Percentiles rank a stretch among this genome's conserved stretches.
Conservation (phyloP, 2,329 filamentous ascomycete species). For the Apiospora arundinis region DNA sequence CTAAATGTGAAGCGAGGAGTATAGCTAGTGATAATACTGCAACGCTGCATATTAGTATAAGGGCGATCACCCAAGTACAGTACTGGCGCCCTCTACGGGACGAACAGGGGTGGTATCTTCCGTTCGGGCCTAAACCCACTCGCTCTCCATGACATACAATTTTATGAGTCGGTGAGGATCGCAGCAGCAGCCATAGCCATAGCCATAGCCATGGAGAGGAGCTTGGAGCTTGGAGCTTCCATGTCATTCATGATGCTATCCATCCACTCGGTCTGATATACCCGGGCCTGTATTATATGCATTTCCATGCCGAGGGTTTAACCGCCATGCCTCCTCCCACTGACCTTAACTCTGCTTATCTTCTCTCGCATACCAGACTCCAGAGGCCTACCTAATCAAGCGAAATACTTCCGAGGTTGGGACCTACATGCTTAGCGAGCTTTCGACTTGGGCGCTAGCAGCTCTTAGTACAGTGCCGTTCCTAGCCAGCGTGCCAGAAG, state of each 20-base stretch:
- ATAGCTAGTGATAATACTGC: neutral
- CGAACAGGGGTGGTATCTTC: constrained; percentile 21
- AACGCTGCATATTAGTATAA: neutral
- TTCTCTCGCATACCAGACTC: neutral
- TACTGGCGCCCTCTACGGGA: neutral
- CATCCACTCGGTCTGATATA: neutral
- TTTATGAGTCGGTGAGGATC: constrained; percentile 21
- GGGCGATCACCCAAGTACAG: constrained; percentile 8
- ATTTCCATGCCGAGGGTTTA: no score
- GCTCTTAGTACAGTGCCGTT: neutral
- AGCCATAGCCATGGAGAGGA: no score
- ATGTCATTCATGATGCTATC: neutral
- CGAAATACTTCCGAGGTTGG: neutral
- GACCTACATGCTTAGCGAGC: constrained; percentile 2
- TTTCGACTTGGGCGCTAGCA: constrained; percentile 1
- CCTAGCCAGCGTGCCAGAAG: neutral
- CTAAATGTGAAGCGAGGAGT: neutral
- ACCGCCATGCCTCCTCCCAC: neutral
- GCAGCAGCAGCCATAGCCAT: neutral
- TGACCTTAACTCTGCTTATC: neutral
- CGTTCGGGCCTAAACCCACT: constrained; percentile 21
- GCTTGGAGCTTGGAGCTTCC: neutral
- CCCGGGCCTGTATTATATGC: no score
- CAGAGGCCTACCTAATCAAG: neutral
- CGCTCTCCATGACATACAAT: neutral